These are phyloP conservation scores for Castanopsis chinensis DNA, from an alignment of 306 rosid genomes.

Conservation along the genomic window DNA sequence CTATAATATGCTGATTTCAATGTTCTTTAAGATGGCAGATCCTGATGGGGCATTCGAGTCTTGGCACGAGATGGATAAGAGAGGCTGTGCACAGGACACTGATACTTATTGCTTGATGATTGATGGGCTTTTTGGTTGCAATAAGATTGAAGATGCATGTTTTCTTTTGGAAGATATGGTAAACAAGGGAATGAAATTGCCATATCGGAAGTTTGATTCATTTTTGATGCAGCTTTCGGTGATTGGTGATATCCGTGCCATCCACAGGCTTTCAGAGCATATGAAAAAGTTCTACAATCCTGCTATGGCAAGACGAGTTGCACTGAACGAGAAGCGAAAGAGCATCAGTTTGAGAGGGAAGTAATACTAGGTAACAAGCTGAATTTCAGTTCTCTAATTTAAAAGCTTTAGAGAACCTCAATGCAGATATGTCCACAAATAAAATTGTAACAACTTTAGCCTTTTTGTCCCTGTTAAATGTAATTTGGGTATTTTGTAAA, in stretches of 20 bases:
- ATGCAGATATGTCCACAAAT: too few relatives aligned
- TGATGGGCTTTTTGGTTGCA: conserved; percentile 75
- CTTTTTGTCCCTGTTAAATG: too few relatives aligned
- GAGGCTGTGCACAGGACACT: conserved; percentile 50
- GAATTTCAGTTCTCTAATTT: too few relatives aligned
- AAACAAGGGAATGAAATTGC: conserved; percentile 67
- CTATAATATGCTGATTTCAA: conserved; percentile 79
- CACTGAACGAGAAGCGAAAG: conserved; percentile 66
- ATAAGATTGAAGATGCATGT: conserved; percentile 63
- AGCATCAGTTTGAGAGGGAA: conserved; percentile 70
- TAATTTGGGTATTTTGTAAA: too few relatives aligned
- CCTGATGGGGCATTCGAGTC: conserved; percentile 73
- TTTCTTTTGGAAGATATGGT: conserved; percentile 69
- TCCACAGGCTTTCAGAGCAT: conserved; percentile 78
- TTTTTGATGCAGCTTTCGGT: conserved; percentile 68
- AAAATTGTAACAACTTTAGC: too few relatives aligned
- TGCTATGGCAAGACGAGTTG: conserved; percentile 79
- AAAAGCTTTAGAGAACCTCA: too few relatives aligned
- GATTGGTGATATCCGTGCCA: conserved; percentile 70
- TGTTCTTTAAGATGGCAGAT: conserved; percentile 74
- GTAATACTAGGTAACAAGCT: conserved; percentile 8
- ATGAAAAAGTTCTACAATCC: conserved; percentile 87
- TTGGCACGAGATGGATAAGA: conserved; percentile 77
- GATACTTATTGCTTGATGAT: conserved; percentile 77
- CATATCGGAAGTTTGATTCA: conserved; percentile 64